phyloP scores from a whole-genome alignment of 345 rosid species.

The Arabidopsis suecica region DNA sequence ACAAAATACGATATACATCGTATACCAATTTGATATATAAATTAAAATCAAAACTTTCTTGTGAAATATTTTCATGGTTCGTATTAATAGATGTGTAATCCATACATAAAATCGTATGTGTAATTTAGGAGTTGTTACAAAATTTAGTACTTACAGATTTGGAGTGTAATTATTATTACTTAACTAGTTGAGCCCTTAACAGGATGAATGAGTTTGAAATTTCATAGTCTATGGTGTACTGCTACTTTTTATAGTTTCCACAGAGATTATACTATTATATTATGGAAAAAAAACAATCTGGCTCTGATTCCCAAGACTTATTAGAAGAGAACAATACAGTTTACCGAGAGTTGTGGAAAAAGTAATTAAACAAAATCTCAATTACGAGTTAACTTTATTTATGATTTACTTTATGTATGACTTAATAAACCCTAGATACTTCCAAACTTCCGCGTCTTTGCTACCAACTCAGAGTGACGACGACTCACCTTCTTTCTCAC shows the following conservation, averaged over 20 bases:
- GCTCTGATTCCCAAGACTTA: background rate
- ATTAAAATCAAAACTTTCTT: background rate
- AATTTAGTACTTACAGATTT: background rate
- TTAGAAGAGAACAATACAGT: background rate
- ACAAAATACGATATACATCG: background rate
- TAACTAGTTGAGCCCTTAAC: conserved; percentile 11
- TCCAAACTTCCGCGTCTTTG: too few relatives aligned
- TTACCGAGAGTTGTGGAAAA: background rate
- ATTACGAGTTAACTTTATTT: too few relatives aligned
- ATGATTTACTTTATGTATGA: too few relatives aligned
- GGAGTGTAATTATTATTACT: background rate
- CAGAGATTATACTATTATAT: conserved; percentile 3
- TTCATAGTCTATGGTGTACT: conserved; percentile 30
- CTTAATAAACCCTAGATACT: too few relatives aligned
- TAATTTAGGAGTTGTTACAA: background rate
- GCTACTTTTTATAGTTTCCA: conserved; percentile 29
- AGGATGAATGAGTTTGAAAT: background rate
- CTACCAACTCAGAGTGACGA: too few relatives aligned
- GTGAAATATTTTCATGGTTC: conserved; percentile 2
- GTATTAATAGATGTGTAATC: background rate
- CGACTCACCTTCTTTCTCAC: too few relatives aligned
- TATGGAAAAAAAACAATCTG: background rate
- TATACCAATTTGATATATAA: background rate
- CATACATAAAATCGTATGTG: background rate
- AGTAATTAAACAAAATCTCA: too few relatives aligned